Conservation (phyloP, 192 early-diverging fungal species). For the Gonapodya prolifera region DNA sequence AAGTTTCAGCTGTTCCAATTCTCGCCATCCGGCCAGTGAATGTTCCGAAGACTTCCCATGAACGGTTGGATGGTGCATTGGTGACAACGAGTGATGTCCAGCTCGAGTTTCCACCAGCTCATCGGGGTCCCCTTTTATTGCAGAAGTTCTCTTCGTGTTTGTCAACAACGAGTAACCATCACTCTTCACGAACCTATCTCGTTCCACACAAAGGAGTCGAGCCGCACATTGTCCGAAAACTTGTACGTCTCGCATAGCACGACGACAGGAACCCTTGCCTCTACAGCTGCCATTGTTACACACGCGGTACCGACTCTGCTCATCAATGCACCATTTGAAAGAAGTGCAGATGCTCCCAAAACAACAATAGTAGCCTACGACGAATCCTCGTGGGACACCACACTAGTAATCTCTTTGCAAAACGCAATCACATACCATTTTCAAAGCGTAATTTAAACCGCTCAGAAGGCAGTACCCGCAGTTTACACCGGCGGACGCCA, state of each 20-base stretch:
- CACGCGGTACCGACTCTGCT: constrained; percentile 73
- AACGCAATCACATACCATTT: background rate
- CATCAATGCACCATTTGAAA: constrained; percentile 86
- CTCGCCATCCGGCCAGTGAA: constrained; percentile 58
- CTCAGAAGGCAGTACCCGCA: background rate
- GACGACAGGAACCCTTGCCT: constrained; percentile 86
- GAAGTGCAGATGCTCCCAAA: constrained; percentile 81
- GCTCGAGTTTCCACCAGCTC: constrained; percentile 46
- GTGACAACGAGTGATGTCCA: constrained; percentile 10
- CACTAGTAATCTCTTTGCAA: background rate
- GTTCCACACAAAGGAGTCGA: constrained; percentile 95
- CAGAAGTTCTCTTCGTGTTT: constrained; percentile 1
- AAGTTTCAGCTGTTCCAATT: constrained; percentile 60
- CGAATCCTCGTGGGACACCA: background rate
- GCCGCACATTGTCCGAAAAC: constrained; percentile 78
- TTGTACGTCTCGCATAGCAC: constrained; percentile 93
- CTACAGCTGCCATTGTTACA: constrained; percentile 80
- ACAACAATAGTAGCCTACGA: constrained; percentile 75
- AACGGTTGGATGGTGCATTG: constrained; percentile 17
- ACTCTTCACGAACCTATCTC: constrained; percentile 56
- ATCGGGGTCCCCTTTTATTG: constrained; percentile 54
- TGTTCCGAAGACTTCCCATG: constrained; percentile 11
- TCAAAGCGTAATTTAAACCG: background rate
- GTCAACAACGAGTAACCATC: background rate
- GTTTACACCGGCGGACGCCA: background rate